Conservation (phyloP, 805 yeast species). For the Ogataea kodamae region DNA sequence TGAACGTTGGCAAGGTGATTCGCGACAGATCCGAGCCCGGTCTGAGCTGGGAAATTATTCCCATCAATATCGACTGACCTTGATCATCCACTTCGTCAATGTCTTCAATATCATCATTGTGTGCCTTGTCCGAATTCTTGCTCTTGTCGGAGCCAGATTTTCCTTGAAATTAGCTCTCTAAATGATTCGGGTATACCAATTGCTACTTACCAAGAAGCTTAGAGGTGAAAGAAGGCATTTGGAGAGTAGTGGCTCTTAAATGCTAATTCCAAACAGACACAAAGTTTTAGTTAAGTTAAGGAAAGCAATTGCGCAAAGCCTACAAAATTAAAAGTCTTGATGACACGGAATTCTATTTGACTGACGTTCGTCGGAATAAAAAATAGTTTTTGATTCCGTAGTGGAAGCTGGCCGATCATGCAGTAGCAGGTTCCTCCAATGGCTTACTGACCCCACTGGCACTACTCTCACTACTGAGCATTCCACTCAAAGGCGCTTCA, state of each 20-base stretch:
- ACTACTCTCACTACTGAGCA: slow-evolving; percentile 10
- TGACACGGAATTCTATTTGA: slow-evolving; percentile 2
- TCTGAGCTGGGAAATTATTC: slow-evolving; percentile 85
- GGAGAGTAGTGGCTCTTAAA: slow-evolving; percentile 1
- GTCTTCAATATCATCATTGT: slow-evolving; percentile 51
- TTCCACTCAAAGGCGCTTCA: slow-evolving; percentile 7
- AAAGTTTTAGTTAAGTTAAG: too few relatives aligned
- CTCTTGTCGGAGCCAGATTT: slow-evolving; percentile 22
- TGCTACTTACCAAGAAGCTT: slow-evolving; percentile 26
- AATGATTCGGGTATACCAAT: background rate
- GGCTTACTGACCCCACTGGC: slow-evolving; percentile 5
- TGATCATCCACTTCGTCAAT: slow-evolving; percentile 90
- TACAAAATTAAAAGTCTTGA: slow-evolving; percentile 1
- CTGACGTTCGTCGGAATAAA: background rate
- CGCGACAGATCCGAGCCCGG: slow-evolving; percentile 89
- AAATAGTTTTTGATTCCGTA: background rate
- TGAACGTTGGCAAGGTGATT: slow-evolving; percentile 93
- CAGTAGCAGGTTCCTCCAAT: slow-evolving; percentile 9
- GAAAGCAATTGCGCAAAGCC: slow-evolving; percentile 6
- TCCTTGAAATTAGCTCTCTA: slow-evolving; percentile 12
- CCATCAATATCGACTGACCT: slow-evolving; percentile 80
- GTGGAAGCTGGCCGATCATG: slow-evolving; percentile 1
- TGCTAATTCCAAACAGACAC: background rate
- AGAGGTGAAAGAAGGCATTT: slow-evolving; percentile 28
- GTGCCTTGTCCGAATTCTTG: slow-evolving; percentile 14